These are phyloP conservation scores for Trypanosoma avium DNA, from an alignment of 208 protist genomes.

Conservation along the genomic window DNA sequence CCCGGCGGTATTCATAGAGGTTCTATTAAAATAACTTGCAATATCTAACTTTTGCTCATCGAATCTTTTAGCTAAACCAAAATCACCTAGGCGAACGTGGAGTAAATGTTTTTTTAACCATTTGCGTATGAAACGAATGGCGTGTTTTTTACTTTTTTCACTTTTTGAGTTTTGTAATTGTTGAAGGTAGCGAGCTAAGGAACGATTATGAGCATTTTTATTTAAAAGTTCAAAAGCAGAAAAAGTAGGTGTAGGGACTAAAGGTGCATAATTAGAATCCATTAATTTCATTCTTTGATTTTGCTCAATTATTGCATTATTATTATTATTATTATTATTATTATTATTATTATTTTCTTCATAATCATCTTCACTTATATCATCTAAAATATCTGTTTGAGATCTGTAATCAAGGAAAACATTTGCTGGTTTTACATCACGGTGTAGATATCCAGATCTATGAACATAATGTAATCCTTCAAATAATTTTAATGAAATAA, in stretches of 20 bases:
- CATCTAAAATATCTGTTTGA: constrained; percentile 31
- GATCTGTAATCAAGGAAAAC: constrained; percentile 82
- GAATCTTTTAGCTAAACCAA: constrained; percentile 69
- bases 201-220: neutral
- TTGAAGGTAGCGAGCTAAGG: constrained; percentile 7
- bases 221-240: constrained; percentile 24
- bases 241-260: neutral
- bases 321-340: neutral
- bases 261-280: neutral
- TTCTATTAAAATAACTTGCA: constrained; percentile 40
- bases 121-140: constrained; percentile 2
- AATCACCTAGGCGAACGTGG: constrained; percentile 78
- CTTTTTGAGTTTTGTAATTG: neutral
- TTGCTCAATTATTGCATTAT: neutral
- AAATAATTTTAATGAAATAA: constrained; percentile 72
- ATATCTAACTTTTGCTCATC: constrained; percentile 35
- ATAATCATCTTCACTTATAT: constrained; percentile 27
- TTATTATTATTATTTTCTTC: constrained; percentile 14
- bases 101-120: constrained; percentile 59
- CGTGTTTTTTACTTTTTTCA: neutral
- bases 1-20: constrained; percentile 63
- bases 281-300: neutral
- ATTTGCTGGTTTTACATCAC: constrained; percentile 87
- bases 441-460: constrained; percentile 60
- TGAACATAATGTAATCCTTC: constrained; percentile 73